Evolutionary conservation across 805 yeast species (phyloP), one percentile per base, ranked within the genome.

Genomic region (Schizosaccharomyces cryophilus): DNA sequence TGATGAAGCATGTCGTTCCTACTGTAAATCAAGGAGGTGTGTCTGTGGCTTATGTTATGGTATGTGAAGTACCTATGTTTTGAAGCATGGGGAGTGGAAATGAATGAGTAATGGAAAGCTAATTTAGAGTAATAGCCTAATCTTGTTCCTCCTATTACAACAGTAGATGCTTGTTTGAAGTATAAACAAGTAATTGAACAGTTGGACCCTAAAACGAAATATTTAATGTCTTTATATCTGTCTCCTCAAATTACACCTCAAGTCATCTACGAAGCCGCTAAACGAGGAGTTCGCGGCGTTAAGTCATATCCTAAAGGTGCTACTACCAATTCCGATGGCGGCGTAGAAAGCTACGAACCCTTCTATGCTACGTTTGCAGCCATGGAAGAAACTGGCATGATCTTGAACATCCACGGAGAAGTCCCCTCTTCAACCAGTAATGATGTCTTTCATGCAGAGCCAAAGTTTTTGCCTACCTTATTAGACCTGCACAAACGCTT

Each of bases 231-330:
- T 15, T 81, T 90, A 65, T 93, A 93, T 67, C 76, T 93, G 51
- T 79, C 84, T 60, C 80, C 78, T 61, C 85, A 81, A 0, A 74
- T 93, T 64, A 87, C 95, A 0, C 96, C 97, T 0, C 94, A 86
- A 65, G 74, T 87, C 51, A 83, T 93, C 62, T 81, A 79, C 61
- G 78, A 80, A 64, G 97, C 96, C 42, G 94, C 89, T 6, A 69
- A 75, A 61, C 67, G 72, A 19, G 82, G 82, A 1, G 81, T 80
- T 47, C 76, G 81, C 38, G 99, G 99, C 62, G 87, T 93, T 66
- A 93, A 93, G 71, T 88, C 95, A 70, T 93, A 93, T 71, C 99
- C 99, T 54, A 96, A 97, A 1, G 99, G 99, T 56, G 99, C 93
- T 40, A 93, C 99, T n/a, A 93, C 99, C 48, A 93, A 93, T 73